Base-by-base conservation (phyloP, 352 stramenopile species). In the Phytopythium ostracodes region DNA sequence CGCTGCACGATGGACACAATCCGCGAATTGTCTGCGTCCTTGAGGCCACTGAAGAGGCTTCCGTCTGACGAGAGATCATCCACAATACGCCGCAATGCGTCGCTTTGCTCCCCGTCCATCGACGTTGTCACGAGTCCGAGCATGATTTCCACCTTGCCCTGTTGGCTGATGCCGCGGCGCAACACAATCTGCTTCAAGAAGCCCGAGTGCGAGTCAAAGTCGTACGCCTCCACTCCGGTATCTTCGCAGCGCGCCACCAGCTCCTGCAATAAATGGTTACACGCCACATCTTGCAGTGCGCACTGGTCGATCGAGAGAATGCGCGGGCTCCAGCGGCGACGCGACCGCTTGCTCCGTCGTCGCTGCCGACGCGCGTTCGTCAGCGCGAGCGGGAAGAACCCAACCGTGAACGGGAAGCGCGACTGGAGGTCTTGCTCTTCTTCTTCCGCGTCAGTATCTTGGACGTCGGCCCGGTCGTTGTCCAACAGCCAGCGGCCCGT, bases 111-210 rank as follows among this genome's bases (percentile, higher is more conserved):
- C 24, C 60, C 72, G 2, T 75, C 66, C 40, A 87, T 63, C 11
- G 69, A 70, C 1, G 81, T 84, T 1, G 81, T 93, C 14, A 86
- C 77, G 10, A 93, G 69, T 4, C 76, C 81, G 2, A 90, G 47
- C 79, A 93, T 91, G 51, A 91, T 63, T 59, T 93, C 75, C 3
- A 49, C 72, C 0, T 20, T 25, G 22, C 66, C 57, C 11, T 64
- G 31, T 2, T 31, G 29, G 38, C 76, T 75, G 2, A 69, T 47
- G 12, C 81, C 84, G 18, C 70, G 75, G 24, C 84, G 81, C 35
- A 93, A 33, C 14, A 93, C 73, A 57, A 93, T 60, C 46, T 91
- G 75, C 54, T 90, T 89, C 7, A 93, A 60, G 42, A 86, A 85
- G 1, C 84, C 84, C 33, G 71, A 51, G 56, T 91, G 72, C 4